A percentile compares a stretch with the other conserved stretches of the same genome.
phyloP scores from a whole-genome alignment of 768 basidiomycete species.

The Suillus discolor region DNA sequence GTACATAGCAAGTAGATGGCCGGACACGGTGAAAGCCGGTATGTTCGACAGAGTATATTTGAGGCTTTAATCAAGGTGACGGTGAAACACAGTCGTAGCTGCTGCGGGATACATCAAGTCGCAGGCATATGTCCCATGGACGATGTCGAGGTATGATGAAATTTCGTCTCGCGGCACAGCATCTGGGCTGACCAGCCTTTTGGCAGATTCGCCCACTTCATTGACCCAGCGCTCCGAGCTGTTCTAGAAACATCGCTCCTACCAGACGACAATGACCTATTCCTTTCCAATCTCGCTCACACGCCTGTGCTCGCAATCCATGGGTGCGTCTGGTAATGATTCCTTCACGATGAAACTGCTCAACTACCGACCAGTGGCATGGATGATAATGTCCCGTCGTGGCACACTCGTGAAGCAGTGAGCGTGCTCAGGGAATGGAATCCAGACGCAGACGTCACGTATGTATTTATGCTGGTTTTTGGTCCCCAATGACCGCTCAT shows the following conservation, averaged over 20 bases:
- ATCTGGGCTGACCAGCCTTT: background rate
- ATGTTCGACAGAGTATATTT: background rate
- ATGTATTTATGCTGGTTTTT: slow-evolving; percentile 19
- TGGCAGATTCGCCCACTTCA: slow-evolving; percentile 67
- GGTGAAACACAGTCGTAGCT: slow-evolving; percentile 54
- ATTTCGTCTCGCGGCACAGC: background rate
- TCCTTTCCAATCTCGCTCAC: slow-evolving; percentile 74
- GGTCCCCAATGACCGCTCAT: slow-evolving; percentile 1
- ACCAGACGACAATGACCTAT: slow-evolving; percentile 87
- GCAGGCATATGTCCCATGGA: slow-evolving; percentile 79
- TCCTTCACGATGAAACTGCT: background rate
- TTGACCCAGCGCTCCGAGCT: slow-evolving; percentile 72
- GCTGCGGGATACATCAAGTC: slow-evolving; percentile 88
- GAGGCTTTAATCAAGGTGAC: background rate
- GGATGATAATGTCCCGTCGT: slow-evolving; percentile 87
- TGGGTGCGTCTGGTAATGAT: slow-evolving; percentile 50
- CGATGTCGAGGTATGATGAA: slow-evolving; percentile 52
- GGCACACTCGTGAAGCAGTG: slow-evolving; percentile 76
- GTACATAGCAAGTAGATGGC: slow-evolving; percentile 76
- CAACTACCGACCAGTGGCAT: slow-evolving; percentile 49
- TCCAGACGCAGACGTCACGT: slow-evolving; percentile 55
- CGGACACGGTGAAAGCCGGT: slow-evolving; percentile 52
- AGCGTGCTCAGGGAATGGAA: slow-evolving; percentile 61
- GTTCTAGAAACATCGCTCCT: slow-evolving; percentile 76
- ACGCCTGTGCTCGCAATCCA: slow-evolving; percentile 76